Evolutionary conservation across 2,329 filamentous ascomycete species (phyloP).

Genomic region (Decorospora gaudefroyi): DNA sequence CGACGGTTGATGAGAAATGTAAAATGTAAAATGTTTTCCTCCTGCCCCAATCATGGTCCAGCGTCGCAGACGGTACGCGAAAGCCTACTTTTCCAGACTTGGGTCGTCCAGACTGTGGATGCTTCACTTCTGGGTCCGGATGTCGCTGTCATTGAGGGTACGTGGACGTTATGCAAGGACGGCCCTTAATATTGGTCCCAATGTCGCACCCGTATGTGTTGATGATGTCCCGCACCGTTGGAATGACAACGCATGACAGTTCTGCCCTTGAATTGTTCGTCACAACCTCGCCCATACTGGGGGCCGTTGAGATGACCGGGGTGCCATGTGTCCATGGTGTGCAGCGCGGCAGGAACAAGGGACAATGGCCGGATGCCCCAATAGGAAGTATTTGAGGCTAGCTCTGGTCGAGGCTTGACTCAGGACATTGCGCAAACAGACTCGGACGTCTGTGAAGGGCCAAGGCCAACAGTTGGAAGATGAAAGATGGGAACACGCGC

Average conservation of each 20-base stretch:
- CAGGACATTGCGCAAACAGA: conserved; percentile 10
- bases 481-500: neutral
- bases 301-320: conserved; percentile 32
- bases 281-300: conserved; percentile 17
- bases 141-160: conserved; percentile 17
- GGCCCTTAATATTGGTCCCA: conserved; percentile 20
- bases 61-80: conserved; percentile 13
- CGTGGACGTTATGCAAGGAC: conserved; percentile 34
- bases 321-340: conserved; percentile 46
- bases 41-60: conserved; percentile 13
- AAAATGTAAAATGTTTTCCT: conserved; percentile 3
- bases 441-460: conserved; percentile 2
- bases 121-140: conserved; percentile 20
- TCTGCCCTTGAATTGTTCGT: conserved; percentile 15
- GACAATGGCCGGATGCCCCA: conserved; percentile 19
- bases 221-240: conserved; percentile 24
- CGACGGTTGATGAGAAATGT: conserved; percentile 7
- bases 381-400: too few species aligned
- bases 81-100: conserved; percentile 13
- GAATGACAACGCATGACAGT: conserved; percentile 22
- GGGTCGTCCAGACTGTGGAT: conserved; percentile 15
- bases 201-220: conserved; percentile 40
- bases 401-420: conserved; percentile 18
- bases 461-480: too few species aligned
- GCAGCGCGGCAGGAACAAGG: conserved; percentile 25